Base-by-base conservation (phyloP, 2,329 filamentous ascomycete genomes). In the Pyricularia grisea region DNA sequence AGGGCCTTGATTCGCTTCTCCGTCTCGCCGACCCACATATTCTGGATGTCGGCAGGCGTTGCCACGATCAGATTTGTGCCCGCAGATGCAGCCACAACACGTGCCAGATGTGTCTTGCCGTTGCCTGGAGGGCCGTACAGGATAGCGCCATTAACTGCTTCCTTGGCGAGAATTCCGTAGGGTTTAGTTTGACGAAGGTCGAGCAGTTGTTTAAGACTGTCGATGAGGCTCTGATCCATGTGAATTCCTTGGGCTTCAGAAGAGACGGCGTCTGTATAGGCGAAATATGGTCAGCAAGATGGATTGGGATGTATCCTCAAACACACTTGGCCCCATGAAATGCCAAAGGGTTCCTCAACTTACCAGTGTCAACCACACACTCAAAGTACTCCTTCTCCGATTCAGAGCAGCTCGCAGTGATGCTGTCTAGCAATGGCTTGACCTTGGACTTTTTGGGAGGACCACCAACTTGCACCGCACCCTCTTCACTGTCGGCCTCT, bases 31-130 rank as follows among this genome's bases (percentile, higher is more conserved):
- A 98, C 85, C 78, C 94, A 98, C 79, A 97, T 98, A 74, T 92
- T 95, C 0, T 94, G 97, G 72, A 98, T 81, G 73, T 92, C 96
- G 75, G 92, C 96, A n/a, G 94, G 93, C 9, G 93, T 97, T 67
- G 98, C 97, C 12, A 93, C 95, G 80, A 98, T 98, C 79, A 98
- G 98, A 0, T 95, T 97, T 12, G 92, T 96, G 74, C 89, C 91
- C 2, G 92, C 96, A 78, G 98, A 94, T 0, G 94, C 97, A 0
- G 94, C 94, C 0, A 97, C 94, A 10, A 92, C 93, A 72, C 94
- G 87, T 12, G 94, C 94, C 58, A 98, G 82, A 94, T 98, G 98
- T 0, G 94, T 98, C 79, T 98, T 98, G 68, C 94, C 94, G 0
- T 94, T 98, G 28, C 94, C 94, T 0, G 94, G 94, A 2, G 94